These are phyloP conservation scores for Amphichorda felina DNA, from an alignment of 2,329 filamentous ascomycete genomes.

Conservation along the genomic window DNA sequence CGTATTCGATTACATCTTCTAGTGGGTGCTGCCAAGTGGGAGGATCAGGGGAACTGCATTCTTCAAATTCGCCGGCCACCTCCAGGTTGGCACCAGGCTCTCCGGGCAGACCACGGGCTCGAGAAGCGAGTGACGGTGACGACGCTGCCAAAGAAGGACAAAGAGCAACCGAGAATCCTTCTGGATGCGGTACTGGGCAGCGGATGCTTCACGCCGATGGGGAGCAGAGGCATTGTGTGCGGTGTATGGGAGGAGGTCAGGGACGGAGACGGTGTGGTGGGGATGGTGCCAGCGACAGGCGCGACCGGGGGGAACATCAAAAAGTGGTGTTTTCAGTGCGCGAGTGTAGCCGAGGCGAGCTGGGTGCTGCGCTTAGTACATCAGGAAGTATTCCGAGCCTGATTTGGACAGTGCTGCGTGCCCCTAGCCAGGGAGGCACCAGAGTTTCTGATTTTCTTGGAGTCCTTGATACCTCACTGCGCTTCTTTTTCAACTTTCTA, in stretches of 20 bases:
- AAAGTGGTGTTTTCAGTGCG: slow-evolving; percentile 54
- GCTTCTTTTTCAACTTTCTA: not conserved
- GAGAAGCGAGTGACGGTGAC: slow-evolving; percentile 81
- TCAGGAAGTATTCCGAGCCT: slow-evolving; percentile 37
- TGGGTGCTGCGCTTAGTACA: slow-evolving; percentile 46
- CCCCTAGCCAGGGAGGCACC: too few species aligned
- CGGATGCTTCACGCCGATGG: slow-evolving; percentile 74
- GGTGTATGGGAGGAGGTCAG: slow-evolving; percentile 75
- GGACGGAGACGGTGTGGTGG: slow-evolving; percentile 45
- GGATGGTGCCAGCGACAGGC: slow-evolving; percentile 37
- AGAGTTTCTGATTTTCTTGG: slow-evolving; percentile 1
- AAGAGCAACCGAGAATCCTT: slow-evolving; percentile 41
- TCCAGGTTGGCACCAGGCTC: slow-evolving; percentile 44
- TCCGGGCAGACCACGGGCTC: slow-evolving; percentile 49
- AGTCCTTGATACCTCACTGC: not conserved
- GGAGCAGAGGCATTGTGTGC: slow-evolving; percentile 75
- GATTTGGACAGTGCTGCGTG: too few species aligned
- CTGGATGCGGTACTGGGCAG: slow-evolving; percentile 79
- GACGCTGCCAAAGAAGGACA: slow-evolving; percentile 53
- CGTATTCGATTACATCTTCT: slow-evolving; percentile 81
- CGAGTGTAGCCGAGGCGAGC: slow-evolving; percentile 36
- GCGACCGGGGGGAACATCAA: slow-evolving; percentile 41
- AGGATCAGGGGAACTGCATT: slow-evolving; percentile 76
- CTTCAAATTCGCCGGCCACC: slow-evolving; percentile 74
- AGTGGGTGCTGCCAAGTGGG: slow-evolving; percentile 70